phyloP scores from a whole-genome alignment of 352 stramenopile species.

The Phytophthora niederhauseri region DNA sequence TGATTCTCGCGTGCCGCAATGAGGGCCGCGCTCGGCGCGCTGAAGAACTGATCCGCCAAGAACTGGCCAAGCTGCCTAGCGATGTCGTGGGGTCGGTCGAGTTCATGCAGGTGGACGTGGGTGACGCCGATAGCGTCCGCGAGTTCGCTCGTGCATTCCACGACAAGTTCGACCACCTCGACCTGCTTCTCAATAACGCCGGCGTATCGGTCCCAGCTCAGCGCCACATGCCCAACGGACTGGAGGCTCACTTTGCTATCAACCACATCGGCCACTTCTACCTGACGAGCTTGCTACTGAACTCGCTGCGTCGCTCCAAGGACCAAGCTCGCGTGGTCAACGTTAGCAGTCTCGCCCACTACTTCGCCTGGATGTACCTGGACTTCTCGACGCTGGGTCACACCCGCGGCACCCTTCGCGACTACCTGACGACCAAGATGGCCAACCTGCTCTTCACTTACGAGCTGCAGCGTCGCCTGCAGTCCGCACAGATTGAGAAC shows the following conservation, averaged over 20 bases:
- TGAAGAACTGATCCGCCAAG: conserved; percentile 36
- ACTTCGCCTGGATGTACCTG: conserved; percentile 35
- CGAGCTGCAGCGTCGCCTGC: conserved; percentile 57
- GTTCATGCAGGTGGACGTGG: conserved; percentile 53
- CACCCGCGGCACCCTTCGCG: conserved; percentile 44
- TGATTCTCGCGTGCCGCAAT: conserved; percentile 81
- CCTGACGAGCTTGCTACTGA: conserved; percentile 57
- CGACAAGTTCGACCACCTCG: conserved; percentile 43
- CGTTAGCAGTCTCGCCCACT: conserved; percentile 59
- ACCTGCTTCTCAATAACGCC: conserved; percentile 82
- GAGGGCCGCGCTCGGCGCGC: conserved; percentile 36
- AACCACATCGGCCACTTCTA: conserved; percentile 81
- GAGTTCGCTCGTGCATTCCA: conserved; percentile 48
- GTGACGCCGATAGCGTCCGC: conserved; percentile 44
- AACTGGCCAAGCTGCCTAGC: conserved; percentile 11
- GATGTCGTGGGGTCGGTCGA: conserved; percentile 47
- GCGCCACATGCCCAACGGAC: conserved; percentile 39
- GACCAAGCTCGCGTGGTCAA: conserved; percentile 53
- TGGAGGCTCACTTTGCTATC: conserved; percentile 71
- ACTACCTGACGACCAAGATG: conserved; percentile 67
- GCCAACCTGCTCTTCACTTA: conserved; percentile 68
- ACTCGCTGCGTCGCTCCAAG: conserved; percentile 40
- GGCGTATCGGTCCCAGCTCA: conserved; percentile 55
- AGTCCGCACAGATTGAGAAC: conserved; percentile 37
- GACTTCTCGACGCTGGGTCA: conserved; percentile 46